Evolutionary conservation across 495 filamentous ascomycete genomes (phyloP), one percentile per base, ranked within the genome.

Genomic region (Neurospora discreta): DNA sequence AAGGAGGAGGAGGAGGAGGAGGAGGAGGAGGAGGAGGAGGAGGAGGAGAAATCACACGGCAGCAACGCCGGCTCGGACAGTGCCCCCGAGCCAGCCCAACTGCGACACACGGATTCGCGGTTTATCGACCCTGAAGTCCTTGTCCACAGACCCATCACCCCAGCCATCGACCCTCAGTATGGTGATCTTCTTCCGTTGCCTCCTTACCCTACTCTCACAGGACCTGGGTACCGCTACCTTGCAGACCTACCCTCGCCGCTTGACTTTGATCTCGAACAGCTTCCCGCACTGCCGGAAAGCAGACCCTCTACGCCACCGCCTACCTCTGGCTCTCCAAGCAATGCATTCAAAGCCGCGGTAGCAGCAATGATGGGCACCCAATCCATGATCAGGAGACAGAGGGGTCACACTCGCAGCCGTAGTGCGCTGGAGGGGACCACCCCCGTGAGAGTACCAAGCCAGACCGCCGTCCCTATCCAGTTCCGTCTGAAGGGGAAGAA

Each of bases 161-260:
- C 85, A 68, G 85, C 86, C 58, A 87, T 88, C 73, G 86, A 88
- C 77, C 86, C 86, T 26, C 82, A 82, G 69, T 85, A 84, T 73
- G 84, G 85, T 71, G 86, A 88, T 72, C 78, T 87, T 16, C 81
- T 88, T 52, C 86, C 85, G 39, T 75, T 88, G 69, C 86, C 86
- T 74, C 86, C 86, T 18, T 65, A 65, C 15, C 52, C 52, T 65
- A 65, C 52, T 65, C 26, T 65, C 20, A 87, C 83, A 72, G 78
- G 79, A 70, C 82, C 86, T 73, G 79, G 77, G 36, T 82, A 82
- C n/a, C 85, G 85, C 52, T 77, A 68, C 75, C 74, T 77, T 42
- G 76, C 73, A 30, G 52, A 65, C 15, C 8, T 65, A 15, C 52
- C 26, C 52, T 65, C 52, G 52, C 52, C 52, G 30, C 26, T 69